Evolutionary conservation across 306 rosid genomes (phyloP), one percentile per base, ranked within the genome.

Genomic region (Inga oerstediana): DNA sequence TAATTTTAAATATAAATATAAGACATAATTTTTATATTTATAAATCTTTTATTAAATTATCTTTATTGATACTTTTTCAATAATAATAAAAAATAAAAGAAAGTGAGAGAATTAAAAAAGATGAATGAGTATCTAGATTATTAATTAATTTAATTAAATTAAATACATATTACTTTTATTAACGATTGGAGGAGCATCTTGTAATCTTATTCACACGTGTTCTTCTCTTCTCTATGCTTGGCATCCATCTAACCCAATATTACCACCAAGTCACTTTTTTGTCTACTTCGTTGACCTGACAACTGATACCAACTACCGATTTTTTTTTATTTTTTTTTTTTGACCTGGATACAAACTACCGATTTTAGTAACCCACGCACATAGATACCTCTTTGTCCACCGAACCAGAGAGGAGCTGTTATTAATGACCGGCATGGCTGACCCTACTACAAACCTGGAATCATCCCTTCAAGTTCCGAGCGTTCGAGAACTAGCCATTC

Each of bases 401-500:
- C 2, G 52, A 13, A 6, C 64, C 45, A 48, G 43, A 48, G 44
- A 3, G 8, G 20, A 61, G 66, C 15, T 10, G 10, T 61, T 24
- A 2, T 12, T 59, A 41, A 88, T 84, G 85, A 83, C 73, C 8
- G 11, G 78, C 4, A 62, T 2, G 65, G 44, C 39, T 17, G 46
- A 32, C 65, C 84, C 43, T 30, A 19, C 16, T 46, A 22, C 27
- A 54, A 89, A 20, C 88, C 81, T 86, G 0, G 48, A 89, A 61
- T 84, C 84, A 68, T 82, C 91, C 8, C 72, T 86, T 7, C 58
- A 64, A 35, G 88, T 89, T 89, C 88, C 91, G 2, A 86, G 91
- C 52, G 89, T 84, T 89, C 88, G 74, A 82, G 89, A 86, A 48
- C 64, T 89, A n/a, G 61, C 88, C 68, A 70, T 49, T 17, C 80